phyloP scores from a whole-genome alignment of 768 basidiomycete species.

The Gymnopilus dilepis region DNA sequence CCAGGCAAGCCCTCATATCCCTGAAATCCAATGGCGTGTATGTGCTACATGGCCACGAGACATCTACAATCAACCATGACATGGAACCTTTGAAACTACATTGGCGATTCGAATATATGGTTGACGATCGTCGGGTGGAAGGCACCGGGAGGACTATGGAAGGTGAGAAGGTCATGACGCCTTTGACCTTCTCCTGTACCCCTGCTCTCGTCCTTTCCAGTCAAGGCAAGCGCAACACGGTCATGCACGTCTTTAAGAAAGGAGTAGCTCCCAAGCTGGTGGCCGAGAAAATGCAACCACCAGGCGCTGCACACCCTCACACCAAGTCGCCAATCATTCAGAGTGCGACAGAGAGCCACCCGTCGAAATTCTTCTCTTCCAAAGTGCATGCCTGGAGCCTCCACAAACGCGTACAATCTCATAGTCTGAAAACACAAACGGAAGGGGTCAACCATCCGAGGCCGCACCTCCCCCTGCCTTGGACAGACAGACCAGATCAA shows the following conservation, averaged over 20 bases:
- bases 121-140: constrained; percentile 61
- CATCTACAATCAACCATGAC: constrained; percentile 24
- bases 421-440: constrained; percentile 17
- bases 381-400: constrained; percentile 21
- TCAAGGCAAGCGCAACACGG: constrained; percentile 67
- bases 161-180: constrained; percentile 77
- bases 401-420: constrained; percentile 31
- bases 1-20: constrained; percentile 72
- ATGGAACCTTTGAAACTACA: constrained; percentile 48
- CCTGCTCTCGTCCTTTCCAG: constrained; percentile 65
- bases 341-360: constrained; percentile 9
- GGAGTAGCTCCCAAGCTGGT: constrained; percentile 66
- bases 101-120: constrained; percentile 84
- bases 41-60: constrained; percentile 71
- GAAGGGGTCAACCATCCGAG: neutral
- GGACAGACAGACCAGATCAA: neutral
- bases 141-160: constrained; percentile 50
- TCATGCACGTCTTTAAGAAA: constrained; percentile 79
- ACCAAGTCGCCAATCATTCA: neutral
- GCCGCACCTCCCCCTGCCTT: neutral
- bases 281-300: constrained; percentile 62
- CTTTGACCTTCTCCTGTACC: constrained; percentile 77
- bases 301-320: constrained; percentile 9
- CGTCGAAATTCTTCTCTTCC: constrained; percentile 14
- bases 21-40: constrained; percentile 80